Evolutionary conservation across 2,329 filamentous ascomycete species (phyloP).

Genomic region (Fonsecaea nubica): DNA sequence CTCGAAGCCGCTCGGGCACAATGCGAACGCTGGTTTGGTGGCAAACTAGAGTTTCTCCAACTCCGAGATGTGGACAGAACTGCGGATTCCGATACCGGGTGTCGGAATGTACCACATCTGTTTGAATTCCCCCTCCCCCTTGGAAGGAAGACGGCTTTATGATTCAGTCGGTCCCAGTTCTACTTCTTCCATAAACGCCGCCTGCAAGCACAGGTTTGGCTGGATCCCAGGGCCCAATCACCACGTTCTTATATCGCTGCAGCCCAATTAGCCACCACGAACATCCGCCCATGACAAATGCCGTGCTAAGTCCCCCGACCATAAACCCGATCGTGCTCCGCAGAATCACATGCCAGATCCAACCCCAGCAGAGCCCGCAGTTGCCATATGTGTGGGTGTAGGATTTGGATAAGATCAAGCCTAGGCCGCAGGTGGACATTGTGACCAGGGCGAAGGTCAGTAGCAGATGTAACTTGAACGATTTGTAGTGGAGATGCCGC

Average conservation of each 20-base stretch:
- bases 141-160: not conserved
- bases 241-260: conserved; percentile 99
- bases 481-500: conserved; percentile 81
- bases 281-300: conserved; percentile 85
- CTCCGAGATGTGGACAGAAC: not conserved
- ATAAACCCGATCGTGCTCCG: conserved; percentile 73
- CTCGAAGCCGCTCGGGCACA: not conserved
- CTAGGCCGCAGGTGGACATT: conserved; percentile 79
- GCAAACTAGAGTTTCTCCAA: not conserved
- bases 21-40: not conserved
- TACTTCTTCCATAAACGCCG: conserved; percentile 36
- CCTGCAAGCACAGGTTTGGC: conserved; percentile 69
- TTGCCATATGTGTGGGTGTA: conserved; percentile 41
- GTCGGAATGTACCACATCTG: conserved; percentile 17
- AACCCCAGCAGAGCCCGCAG: conserved; percentile 53
- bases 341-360: conserved; percentile 59
- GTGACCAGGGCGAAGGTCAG: conserved; percentile 79
- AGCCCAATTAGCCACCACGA: conserved; percentile 98
- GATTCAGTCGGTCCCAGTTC: conserved; percentile 33
- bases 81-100: conserved; percentile 15
- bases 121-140: too few relatives aligned
- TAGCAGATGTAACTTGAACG: conserved; percentile 78
- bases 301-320: conserved; percentile 74
- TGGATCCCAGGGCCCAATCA: conserved; percentile 96
- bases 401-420: conserved; percentile 62